These are phyloP conservation scores for Oryza punctata DNA, from an alignment of 176 grass and related monocot genomes.

Conservation along the genomic window DNA sequence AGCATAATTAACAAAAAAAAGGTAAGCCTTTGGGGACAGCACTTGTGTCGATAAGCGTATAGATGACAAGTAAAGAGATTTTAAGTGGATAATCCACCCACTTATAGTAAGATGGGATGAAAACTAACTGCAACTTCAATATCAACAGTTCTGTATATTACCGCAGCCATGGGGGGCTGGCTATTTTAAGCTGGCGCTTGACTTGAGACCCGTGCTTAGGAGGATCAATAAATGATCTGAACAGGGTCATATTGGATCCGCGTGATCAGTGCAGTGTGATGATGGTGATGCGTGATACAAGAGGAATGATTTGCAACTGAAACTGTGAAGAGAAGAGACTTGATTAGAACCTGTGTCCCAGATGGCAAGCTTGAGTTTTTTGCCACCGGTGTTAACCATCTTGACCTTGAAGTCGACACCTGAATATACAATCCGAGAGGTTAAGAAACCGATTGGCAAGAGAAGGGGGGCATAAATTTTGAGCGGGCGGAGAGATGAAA, in stretches of 20 bases:
- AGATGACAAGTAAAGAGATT: too few species aligned
- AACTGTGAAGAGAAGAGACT: neutral
- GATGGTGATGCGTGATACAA: neutral
- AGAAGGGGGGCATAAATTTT: too few species aligned
- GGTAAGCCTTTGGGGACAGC: neutral
- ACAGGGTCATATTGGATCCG: neutral
- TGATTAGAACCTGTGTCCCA: slow-evolving; percentile 80
- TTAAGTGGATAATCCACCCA: too few species aligned
- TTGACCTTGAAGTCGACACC: slow-evolving; percentile 99
- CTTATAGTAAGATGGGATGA: neutral
- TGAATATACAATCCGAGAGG: slow-evolving; percentile 4
- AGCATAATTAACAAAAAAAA: neutral
- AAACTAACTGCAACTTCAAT: neutral
- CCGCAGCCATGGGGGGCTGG: too few species aligned
- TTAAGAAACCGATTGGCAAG: neutral
- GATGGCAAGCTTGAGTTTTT: slow-evolving; percentile 95
- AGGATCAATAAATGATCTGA: neutral
- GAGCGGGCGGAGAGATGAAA: too few species aligned
- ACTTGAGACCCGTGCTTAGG: neutral
- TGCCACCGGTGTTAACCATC: slow-evolving; percentile 85
- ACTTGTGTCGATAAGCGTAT: neutral
- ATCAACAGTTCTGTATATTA: neutral
- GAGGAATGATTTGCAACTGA: neutral
- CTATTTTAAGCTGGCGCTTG: neutral
- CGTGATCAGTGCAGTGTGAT: neutral